Evolutionary conservation across 2,329 filamentous ascomycete species (phyloP).

Genomic region (Colletotrichum sp.): DNA sequence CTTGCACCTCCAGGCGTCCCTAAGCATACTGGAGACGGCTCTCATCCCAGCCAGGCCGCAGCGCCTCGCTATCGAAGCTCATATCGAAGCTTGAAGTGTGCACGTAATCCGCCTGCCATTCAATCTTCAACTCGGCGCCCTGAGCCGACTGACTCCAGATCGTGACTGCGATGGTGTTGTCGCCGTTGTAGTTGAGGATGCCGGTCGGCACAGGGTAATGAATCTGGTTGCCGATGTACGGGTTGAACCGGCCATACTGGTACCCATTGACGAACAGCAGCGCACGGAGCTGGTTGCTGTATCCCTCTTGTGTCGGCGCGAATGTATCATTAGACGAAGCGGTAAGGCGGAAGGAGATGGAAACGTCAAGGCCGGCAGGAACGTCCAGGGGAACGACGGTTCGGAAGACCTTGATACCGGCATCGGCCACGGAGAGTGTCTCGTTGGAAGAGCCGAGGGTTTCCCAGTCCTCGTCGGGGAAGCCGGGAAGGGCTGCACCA

Average conservation of each 20-base stretch:
- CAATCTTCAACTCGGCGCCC: conserved; percentile 53
- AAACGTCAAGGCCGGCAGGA: conserved; percentile 57
- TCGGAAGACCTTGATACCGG: conserved; percentile 62
- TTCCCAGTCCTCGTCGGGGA: conserved; percentile 51
- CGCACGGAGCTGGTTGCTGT: conserved; percentile 47
- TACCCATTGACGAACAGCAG: conserved; percentile 70
- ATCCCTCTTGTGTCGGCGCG: conserved; percentile 26
- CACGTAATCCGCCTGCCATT: conserved; percentile 59
- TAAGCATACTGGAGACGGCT: conserved; percentile 38
- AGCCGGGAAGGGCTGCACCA: conserved; percentile 64
- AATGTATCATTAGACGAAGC: conserved; percentile 48
- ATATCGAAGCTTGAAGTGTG: conserved; percentile 58
- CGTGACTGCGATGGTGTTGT: conserved; percentile 62
- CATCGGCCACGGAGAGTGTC: conserved; percentile 46
- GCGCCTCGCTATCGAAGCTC: conserved; percentile 48
- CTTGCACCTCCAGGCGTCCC: not conserved
- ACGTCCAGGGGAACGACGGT: conserved; percentile 56
- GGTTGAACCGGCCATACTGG: conserved; percentile 65
- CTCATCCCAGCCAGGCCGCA: conserved; percentile 57
- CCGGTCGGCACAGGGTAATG: conserved; percentile 66
- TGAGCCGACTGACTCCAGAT: conserved; percentile 64
- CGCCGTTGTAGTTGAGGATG: conserved; percentile 60
- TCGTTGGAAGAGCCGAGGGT: conserved; percentile 31
- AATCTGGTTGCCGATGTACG: conserved; percentile 65
- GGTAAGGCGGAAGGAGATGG: conserved; percentile 59